phyloP scores from a whole-genome alignment of 1,139 yeast genomes.

The Pneumocystis carinii region DNA sequence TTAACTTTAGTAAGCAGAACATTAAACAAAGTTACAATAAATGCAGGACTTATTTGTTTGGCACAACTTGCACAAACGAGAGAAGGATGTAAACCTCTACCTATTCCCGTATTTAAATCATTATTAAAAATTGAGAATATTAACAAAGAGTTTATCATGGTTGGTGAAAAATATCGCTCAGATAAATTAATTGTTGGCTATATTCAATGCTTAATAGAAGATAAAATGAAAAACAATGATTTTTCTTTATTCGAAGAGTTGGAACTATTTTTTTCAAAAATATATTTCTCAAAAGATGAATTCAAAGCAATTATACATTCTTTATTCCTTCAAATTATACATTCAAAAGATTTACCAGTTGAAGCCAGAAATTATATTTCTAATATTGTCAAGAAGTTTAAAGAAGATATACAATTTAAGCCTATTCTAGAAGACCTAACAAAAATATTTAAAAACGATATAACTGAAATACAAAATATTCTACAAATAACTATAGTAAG shows the following conservation, averaged over 20 bases:
- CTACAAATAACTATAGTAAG: background rate
- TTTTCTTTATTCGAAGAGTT: background rate
- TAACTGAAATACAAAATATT: background rate
- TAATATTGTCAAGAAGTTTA: background rate
- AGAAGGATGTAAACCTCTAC: constrained; percentile 6
- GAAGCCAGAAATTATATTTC: background rate
- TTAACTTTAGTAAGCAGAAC: constrained; percentile 47
- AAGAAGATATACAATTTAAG: background rate
- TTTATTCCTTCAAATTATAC: background rate
- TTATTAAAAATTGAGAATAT: constrained; percentile 12
- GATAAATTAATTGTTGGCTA: constrained; percentile 10
- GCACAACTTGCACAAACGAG: constrained; percentile 21
- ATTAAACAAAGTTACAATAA: constrained; percentile 25
- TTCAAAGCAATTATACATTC: background rate
- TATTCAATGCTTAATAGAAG: background rate
- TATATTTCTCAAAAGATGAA: background rate
- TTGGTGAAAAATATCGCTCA: constrained; percentile 9
- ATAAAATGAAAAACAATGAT: background rate
- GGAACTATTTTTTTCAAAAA: background rate
- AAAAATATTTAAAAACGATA: background rate
- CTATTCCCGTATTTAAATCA: constrained; percentile 2
- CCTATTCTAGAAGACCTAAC: background rate
- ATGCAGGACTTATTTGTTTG: constrained; percentile 27
- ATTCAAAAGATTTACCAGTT: background rate
- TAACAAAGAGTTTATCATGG: constrained; percentile 7